A percentile compares a stretch with the other conserved stretches of the same genome.
Conservation (phyloP, 192 early-diverging fungal genomes). For the Mortierella antarctica region DNA sequence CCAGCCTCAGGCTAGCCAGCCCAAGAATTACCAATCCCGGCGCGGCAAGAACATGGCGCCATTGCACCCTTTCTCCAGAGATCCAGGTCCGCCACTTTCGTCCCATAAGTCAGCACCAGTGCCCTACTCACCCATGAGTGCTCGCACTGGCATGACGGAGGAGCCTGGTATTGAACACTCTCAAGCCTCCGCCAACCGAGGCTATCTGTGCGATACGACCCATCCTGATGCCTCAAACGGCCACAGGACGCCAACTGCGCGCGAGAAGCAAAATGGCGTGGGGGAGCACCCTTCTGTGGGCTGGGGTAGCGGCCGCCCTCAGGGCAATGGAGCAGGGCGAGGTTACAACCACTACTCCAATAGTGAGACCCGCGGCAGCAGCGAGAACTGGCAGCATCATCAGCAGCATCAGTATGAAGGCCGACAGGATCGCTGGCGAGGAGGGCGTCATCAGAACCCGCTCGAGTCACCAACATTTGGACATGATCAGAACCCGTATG, state of each 20-base stretch:
- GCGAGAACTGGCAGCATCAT: slow-evolving; percentile 8
- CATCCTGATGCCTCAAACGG: background rate
- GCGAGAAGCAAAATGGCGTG: background rate
- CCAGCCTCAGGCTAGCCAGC: background rate
- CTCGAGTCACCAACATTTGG: too few relatives aligned
- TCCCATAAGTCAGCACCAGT: slow-evolving; percentile 32
- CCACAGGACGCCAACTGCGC: background rate
- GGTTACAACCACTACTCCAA: slow-evolving; percentile 1
- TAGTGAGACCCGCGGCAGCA: background rate
- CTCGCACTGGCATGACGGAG: slow-evolving; percentile 7
- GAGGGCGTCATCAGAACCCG: background rate
- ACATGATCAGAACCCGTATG: background rate
- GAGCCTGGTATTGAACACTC: slow-evolving; percentile 42
- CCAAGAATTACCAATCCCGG: background rate
- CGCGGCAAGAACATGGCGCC: background rate
- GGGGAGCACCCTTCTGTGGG: background rate
- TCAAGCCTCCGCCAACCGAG: slow-evolving; percentile 14
- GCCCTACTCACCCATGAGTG: slow-evolving; percentile 22
- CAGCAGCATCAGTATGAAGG: background rate
- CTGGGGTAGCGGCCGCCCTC: background rate
- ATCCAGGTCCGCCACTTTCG: background rate
- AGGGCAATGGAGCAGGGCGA: slow-evolving; percentile 1
- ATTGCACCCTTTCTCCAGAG: slow-evolving; percentile 20
- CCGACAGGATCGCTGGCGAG: background rate
- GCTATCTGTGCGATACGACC: background rate